A percentile compares a stretch with the other conserved stretches of the same genome.
These are phyloP conservation scores for Hymenoscyphus occultus DNA, from an alignment of 2,329 filamentous ascomycete genomes.

Conservation along the genomic window DNA sequence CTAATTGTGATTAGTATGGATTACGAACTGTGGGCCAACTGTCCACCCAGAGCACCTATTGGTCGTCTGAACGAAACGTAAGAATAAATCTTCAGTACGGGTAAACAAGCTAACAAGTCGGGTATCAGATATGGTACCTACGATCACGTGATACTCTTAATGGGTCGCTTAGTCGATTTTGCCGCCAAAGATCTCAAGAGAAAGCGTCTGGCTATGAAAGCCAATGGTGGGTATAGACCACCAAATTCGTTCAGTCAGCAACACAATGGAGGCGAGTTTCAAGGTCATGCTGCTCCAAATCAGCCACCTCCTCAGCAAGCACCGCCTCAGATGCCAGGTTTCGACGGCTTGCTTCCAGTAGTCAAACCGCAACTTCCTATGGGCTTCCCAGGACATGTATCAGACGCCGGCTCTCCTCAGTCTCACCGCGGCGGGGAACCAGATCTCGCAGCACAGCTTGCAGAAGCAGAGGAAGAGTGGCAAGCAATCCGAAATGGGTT, in stretches of 20 bases:
- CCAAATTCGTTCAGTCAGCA: constrained; percentile 20
- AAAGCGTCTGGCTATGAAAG: constrained; percentile 67
- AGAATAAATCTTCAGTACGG: constrained; percentile 33
- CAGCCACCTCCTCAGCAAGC: neutral
- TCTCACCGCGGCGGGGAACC: constrained; percentile 25
- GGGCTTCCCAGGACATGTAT: constrained; percentile 27
- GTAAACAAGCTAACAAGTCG: constrained; percentile 21
- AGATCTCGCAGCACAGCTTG: constrained; percentile 28
- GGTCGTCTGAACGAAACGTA: constrained; percentile 72
- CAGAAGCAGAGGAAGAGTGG: constrained; percentile 60
- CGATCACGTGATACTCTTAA: constrained; percentile 79
- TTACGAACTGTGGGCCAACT: constrained; percentile 78
- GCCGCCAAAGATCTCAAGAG: constrained; percentile 71
- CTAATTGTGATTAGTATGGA: constrained; percentile 47
- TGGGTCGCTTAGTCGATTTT: constrained; percentile 78
- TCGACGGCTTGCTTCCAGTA: constrained; percentile 35
- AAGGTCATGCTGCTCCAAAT: constrained; percentile 7
- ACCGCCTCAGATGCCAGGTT: constrained; percentile 29
- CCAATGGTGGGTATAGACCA: constrained; percentile 43
- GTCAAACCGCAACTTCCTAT: constrained; percentile 32
- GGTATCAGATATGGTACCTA: constrained; percentile 72
- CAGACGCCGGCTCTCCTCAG: constrained; percentile 23
- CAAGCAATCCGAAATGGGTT: constrained; percentile 70
- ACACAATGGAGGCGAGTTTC: constrained; percentile 14
- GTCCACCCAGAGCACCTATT: constrained; percentile 78